Evolutionary conservation across 169 alveolate species (phyloP).

Genomic region (Amoebophrya sp.): DNA sequence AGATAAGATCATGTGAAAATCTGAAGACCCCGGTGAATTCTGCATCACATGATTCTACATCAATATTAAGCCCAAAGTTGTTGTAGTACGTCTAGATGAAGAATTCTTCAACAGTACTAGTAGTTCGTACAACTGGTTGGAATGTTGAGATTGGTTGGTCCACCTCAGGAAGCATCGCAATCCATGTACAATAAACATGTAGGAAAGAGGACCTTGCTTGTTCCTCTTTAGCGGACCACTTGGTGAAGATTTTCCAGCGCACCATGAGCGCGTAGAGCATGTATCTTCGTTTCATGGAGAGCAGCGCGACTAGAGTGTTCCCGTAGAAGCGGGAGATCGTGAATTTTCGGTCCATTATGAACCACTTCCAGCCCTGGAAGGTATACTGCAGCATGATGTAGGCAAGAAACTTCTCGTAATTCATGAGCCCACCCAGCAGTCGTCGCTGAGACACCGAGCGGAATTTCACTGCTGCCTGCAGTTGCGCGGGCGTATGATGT

Average conservation of each 20-base stretch:
- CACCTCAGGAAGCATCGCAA: background rate
- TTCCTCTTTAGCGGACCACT: background rate
- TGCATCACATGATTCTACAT: too few relatives aligned
- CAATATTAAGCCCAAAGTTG: background rate
- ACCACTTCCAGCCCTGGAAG: background rate
- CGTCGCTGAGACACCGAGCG: background rate
- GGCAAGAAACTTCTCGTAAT: background rate
- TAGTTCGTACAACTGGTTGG: too few relatives aligned
- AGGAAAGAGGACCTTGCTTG: background rate
- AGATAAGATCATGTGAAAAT: too few relatives aligned
- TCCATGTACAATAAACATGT: background rate
- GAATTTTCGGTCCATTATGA: background rate
- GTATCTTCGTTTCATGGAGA: background rate
- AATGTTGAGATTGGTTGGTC: too few relatives aligned
- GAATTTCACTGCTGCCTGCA: background rate
- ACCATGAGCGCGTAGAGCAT: background rate
- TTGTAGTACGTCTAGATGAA: background rate
- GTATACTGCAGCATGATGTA: background rate
- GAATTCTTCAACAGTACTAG: too few relatives aligned
- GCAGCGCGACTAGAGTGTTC: background rate
- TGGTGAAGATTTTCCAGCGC: background rate
- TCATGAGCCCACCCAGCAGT: background rate
- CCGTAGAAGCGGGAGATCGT: background rate
- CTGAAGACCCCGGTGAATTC: too few relatives aligned
- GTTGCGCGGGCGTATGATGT: background rate